phyloP scores from a whole-genome alignment of 768 basidiomycete genomes.

The Suillus occidentalis region DNA sequence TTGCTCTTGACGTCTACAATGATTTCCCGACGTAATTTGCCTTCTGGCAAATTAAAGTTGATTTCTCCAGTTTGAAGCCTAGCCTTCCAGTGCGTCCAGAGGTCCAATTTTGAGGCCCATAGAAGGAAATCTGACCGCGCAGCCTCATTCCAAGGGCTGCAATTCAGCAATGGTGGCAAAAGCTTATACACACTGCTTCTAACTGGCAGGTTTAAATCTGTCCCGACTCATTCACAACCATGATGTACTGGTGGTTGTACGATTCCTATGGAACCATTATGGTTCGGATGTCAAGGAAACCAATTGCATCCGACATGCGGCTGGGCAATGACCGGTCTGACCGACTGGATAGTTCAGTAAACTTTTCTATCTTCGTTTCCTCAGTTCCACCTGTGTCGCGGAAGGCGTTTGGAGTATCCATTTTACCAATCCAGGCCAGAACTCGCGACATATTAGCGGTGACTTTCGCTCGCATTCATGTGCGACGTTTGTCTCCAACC shows the following conservation, averaged over 20 bases:
- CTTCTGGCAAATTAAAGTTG: not conserved
- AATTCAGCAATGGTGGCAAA: not conserved
- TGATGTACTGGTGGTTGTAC: not conserved
- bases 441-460: not conserved
- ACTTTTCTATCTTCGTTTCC: not conserved
- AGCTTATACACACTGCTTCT: not conserved
- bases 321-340: not conserved
- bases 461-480: constrained; percentile 6
- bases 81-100: not conserved
- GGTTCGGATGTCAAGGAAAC: not conserved
- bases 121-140: not conserved
- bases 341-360: not conserved
- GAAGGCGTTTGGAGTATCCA: not conserved
- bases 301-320: not conserved
- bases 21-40: not conserved
- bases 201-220: not conserved
- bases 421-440: not conserved
- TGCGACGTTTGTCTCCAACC: constrained; percentile 5
- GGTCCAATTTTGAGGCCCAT: not conserved
- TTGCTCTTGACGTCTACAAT: not conserved
- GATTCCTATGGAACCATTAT: not conserved
- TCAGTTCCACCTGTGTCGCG: not conserved
- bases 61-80: not conserved
- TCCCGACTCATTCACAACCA: not conserved
- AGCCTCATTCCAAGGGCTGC: not conserved